phyloP scores from a whole-genome alignment of 164 flowering plant species.

The Dillenia turbinata region DNA sequence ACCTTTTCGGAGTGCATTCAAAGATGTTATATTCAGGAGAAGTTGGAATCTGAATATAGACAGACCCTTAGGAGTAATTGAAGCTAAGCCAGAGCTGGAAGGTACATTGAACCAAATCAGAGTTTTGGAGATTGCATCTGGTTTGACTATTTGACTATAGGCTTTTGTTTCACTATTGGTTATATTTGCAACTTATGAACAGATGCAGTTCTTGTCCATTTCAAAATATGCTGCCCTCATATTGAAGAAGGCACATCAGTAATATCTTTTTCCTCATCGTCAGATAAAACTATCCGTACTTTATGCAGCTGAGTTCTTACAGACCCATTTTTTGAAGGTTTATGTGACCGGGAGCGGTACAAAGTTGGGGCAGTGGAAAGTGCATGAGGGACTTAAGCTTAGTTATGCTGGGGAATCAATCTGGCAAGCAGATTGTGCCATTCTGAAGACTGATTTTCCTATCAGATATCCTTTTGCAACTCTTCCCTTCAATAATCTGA shows the following conservation, averaged over 20 bases:
- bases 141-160: background rate
- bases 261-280: constrained; percentile 16
- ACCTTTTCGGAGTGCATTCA: constrained; percentile 83
- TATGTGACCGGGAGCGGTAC: constrained; percentile 66
- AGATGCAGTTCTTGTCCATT: constrained; percentile 68
- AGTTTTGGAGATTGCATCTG: background rate
- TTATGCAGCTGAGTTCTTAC: background rate
- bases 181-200: constrained; percentile 16
- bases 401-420: constrained; percentile 65
- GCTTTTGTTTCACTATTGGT: background rate
- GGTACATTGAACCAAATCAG: constrained; percentile 33
- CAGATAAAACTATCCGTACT: background rate
- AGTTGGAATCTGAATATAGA: constrained; percentile 33
- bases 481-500: constrained; percentile 2
- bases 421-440: constrained; percentile 70
- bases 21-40: constrained; percentile 70
- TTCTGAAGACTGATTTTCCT: constrained; percentile 62
- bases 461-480: constrained; percentile 74
- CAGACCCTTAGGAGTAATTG: constrained; percentile 31
- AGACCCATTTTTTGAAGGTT: constrained; percentile 41
- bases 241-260: constrained; percentile 62
- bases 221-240: constrained; percentile 82
- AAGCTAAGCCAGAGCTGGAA: constrained; percentile 29
- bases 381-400: constrained; percentile 67
- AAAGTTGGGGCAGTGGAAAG: constrained; percentile 78